These are phyloP conservation scores for Cyberlindnera euphorbiiphila DNA, from an alignment of 805 yeast species.

Conservation along the genomic window DNA sequence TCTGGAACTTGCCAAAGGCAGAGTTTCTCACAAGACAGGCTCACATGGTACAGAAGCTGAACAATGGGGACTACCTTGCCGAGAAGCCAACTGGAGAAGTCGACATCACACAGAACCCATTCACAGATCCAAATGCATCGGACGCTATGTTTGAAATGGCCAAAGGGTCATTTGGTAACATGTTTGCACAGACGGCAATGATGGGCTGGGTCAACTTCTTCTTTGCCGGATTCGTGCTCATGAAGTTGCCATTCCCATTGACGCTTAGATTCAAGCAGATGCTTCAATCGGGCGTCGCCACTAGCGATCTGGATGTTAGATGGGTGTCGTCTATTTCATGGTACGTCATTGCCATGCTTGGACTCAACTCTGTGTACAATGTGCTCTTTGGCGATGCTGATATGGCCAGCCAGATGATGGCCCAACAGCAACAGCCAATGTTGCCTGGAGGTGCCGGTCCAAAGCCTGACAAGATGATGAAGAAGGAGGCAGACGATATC, in stretches of 20 bases:
- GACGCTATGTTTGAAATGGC: constrained; percentile 76
- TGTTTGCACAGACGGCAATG: constrained; percentile 85
- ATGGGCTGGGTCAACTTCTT: constrained; percentile 97
- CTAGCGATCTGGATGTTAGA: constrained; percentile 80
- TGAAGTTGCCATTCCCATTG: constrained; percentile 87
- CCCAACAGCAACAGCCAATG: constrained; percentile 14
- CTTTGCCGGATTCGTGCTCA: constrained; percentile 85
- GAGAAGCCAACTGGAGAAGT: constrained; percentile 32
- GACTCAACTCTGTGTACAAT: constrained; percentile 74
- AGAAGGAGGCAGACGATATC: constrained; percentile 68
- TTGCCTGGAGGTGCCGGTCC: constrained; percentile 54
- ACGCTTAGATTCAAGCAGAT: constrained; percentile 87
- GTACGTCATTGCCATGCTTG: constrained; percentile 87
- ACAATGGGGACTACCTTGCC: constrained; percentile 46
- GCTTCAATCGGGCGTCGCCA: constrained; percentile 83
- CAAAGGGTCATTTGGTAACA: constrained; percentile 76
- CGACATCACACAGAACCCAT: constrained; percentile 49
- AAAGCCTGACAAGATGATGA: constrained; percentile 53
- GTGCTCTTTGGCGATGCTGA: constrained; percentile 54
- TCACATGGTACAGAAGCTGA: constrained; percentile 44
- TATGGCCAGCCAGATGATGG: constrained; percentile 35
- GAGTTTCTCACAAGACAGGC: constrained; percentile 54
- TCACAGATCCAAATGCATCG: constrained; percentile 64
- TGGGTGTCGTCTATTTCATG: constrained; percentile 95
- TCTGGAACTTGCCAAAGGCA: constrained; percentile 44